Base-by-base conservation (phyloP, 805 yeast species). In the Ogataea chonburiensis region DNA sequence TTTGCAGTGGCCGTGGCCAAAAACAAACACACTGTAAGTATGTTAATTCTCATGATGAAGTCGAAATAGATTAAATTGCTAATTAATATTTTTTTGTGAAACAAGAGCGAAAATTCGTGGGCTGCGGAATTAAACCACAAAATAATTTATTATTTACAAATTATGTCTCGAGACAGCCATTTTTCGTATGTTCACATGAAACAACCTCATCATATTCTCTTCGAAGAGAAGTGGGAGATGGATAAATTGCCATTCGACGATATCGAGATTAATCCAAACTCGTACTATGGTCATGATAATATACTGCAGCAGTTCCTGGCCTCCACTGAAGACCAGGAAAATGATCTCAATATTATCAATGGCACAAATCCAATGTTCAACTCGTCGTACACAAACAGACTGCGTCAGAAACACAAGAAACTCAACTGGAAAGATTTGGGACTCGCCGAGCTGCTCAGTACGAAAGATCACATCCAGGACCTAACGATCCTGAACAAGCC, bases 391-490 rank as follows among this genome's bases (percentile, higher is more conserved):
- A 46, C 57, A 1, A 56, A 48, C 34, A 33, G 58, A 13, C 31
- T 44, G 43, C 47, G 41, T 28, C 58, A 52, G 34, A 55, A 56
- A 34, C 47, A 42, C 22, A 52, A 47, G 25, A 52, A 45, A 14
- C 40, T 53, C 17, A 58, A 60, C 26, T 60, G 64, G 64, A 53
- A 45, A 34, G 63, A 60, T 35, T 43, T 56, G 5, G 60, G 55
- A 1, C 27, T 56, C 9, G 26, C 40, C 5, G 58, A 54, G 9
- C 43, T 56, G 24, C 33, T 53, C 8, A 37, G 34, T 13, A 37
- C 30, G 11, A 44, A 39, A 12, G 24, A 33, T 7, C 46, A 43
- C 22, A 38, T 53, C 9, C 45, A 45, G 7, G 63, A 58, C 31
- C 40, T 25, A 16, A 56, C 60, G 5, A 54, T 58, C 9, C 32